Evolutionary conservation across 2,329 filamentous ascomycete species (phyloP).

Genomic region (Blastomyces silverae): DNA sequence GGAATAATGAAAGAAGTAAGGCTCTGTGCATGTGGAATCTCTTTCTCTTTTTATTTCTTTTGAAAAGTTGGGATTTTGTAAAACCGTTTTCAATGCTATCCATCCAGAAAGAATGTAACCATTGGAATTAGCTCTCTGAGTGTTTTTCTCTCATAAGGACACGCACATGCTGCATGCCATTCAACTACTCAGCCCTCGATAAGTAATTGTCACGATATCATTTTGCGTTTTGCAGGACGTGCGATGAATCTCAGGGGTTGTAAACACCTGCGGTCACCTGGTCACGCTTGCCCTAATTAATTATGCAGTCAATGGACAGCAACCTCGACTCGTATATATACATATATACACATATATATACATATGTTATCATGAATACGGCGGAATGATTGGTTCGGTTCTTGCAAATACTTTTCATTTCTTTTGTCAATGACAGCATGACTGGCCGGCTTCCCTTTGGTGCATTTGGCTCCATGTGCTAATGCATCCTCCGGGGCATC

Average conservation of each 20-base stretch:
- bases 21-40: neutral
- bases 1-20: neutral
- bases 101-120: too few species aligned
- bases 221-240: neutral
- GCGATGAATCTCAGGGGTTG: neutral
- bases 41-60: neutral
- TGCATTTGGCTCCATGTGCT: neutral
- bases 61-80: neutral
- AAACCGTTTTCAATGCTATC: too few species aligned
- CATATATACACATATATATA: too few species aligned
- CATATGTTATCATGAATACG: neutral
- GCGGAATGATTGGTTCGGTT: neutral
- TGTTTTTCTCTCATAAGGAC: too few species aligned
- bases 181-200: neutral
- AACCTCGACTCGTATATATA: too few species aligned
- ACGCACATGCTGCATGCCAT: neutral
- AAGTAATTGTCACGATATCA: neutral
- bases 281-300: neutral
- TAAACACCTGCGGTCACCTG: neutral
- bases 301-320: neutral
- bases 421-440: neutral
- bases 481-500: neutral
- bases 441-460: neutral
- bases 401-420: neutral
- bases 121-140: too few species aligned